Conservation (phyloP, 257 asterid species). For the Lantana camara region DNA sequence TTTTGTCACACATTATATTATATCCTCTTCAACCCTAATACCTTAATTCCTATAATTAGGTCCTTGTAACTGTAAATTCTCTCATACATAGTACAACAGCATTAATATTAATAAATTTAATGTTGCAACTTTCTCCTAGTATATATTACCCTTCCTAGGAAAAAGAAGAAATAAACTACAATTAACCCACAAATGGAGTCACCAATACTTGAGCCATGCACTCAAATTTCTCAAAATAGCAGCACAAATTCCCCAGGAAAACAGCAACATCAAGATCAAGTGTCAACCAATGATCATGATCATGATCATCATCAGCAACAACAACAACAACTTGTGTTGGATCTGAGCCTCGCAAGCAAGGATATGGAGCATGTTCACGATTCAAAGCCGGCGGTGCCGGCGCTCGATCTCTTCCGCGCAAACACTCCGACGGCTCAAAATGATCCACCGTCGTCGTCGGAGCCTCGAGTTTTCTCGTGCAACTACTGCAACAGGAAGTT, state of each 20-base stretch:
- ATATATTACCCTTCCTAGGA: constrained; percentile 26
- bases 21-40: neutral
- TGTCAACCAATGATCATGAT: no score
- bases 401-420: constrained; percentile 39
- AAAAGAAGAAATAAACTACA: constrained; percentile 1
- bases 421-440: constrained; percentile 4
- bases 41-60: constrained; percentile 42
- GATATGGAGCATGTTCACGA: constrained; percentile 14
- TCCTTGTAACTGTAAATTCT: constrained; percentile 46
- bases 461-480: constrained; percentile 76
- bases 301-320: neutral
- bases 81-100: constrained; percentile 55
- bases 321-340: constrained; percentile 33
- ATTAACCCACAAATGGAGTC: constrained; percentile 42
- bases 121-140: constrained; percentile 9
- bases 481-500: constrained; percentile 83
- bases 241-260: constrained; percentile 16
- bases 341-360: constrained; percentile 54
- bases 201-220: constrained; percentile 29
- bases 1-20: constrained; percentile 13
- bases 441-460: constrained; percentile 17
- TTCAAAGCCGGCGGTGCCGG: constrained; percentile 28
- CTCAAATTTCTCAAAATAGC: constrained; percentile 21
- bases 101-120: constrained; percentile 46
- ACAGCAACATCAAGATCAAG: neutral